These are phyloP conservation scores for Ampelocalamus luodianensis DNA, from an alignment of 176 grass and related monocot genomes.

Conservation along the genomic window DNA sequence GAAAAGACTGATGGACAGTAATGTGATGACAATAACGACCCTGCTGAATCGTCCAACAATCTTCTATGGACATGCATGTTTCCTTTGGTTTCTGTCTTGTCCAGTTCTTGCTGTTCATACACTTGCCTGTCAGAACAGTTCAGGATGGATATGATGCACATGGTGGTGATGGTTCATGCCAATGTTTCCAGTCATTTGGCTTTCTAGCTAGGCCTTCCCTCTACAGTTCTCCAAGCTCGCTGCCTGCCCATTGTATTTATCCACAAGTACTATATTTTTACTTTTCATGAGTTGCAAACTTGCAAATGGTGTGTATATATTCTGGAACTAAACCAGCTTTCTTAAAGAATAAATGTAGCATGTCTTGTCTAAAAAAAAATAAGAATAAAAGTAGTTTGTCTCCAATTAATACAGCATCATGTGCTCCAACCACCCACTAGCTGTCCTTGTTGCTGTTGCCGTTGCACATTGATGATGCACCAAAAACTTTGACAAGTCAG, in stretches of 20 bases:
- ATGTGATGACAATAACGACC: neutral
- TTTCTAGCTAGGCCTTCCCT: neutral
- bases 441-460: neutral
- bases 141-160: neutral
- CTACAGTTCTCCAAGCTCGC: neutral
- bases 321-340: neutral
- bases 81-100: neutral
- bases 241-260: neutral
- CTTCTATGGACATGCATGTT: constrained; percentile 1
- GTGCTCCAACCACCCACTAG: neutral
- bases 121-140: constrained; percentile 4
- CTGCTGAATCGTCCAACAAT: neutral
- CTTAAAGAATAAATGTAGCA: neutral
- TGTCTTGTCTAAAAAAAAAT: no score
- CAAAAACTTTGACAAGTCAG: neutral
- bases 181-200: constrained; percentile 1
- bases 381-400: neutral
- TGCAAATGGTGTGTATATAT: neutral
- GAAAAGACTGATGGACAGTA: no score
- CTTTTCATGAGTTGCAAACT: neutral
- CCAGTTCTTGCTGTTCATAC: neutral
- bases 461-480: neutral
- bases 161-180: neutral
- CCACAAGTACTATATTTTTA: neutral
- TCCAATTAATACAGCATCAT: neutral